Evolutionary conservation across 768 basidiomycete species (phyloP).

Genomic region (Pholiota conissans): DNA sequence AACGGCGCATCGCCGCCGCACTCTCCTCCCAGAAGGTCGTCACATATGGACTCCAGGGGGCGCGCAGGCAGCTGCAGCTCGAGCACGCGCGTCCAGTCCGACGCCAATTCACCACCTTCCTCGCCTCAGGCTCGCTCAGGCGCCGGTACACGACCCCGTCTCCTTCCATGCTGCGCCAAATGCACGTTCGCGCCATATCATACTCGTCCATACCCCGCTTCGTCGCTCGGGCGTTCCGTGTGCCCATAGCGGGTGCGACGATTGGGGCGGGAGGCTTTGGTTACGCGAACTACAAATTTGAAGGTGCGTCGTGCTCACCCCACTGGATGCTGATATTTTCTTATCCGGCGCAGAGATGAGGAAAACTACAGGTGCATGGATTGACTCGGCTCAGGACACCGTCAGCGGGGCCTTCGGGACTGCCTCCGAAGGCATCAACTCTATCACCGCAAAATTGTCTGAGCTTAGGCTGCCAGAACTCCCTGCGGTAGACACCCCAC

Average conservation of each 20-base stretch:
- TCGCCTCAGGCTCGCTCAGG: constrained; percentile 54
- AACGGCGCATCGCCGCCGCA: constrained; percentile 34
- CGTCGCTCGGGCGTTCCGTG: constrained; percentile 81
- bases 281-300: constrained; percentile 96
- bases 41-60: constrained; percentile 51
- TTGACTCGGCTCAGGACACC: constrained; percentile 63
- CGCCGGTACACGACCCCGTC: constrained; percentile 45
- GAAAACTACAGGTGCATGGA: constrained; percentile 67
- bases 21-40: constrained; percentile 42
- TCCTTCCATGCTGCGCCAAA: constrained; percentile 51
- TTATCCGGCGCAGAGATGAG: constrained; percentile 55
- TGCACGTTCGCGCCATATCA: constrained; percentile 76
- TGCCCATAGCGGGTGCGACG: constrained; percentile 86
- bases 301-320: constrained; percentile 56
- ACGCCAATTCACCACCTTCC: constrained; percentile 58
- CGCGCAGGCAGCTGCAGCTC: constrained; percentile 33
- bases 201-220: constrained; percentile 90
- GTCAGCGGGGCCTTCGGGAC: constrained; percentile 71
- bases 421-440: constrained; percentile 68
- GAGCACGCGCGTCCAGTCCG: constrained; percentile 42
- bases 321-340: not conserved
- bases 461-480: constrained; percentile 62
- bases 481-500: constrained; percentile 52
- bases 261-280: constrained; percentile 90
- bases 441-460: constrained; percentile 58